Evolutionary conservation across 1,284 basidiomycete genomes (phyloP), one percentile per base, ranked within the genome.

Genomic region (Melampsora americana): DNA sequence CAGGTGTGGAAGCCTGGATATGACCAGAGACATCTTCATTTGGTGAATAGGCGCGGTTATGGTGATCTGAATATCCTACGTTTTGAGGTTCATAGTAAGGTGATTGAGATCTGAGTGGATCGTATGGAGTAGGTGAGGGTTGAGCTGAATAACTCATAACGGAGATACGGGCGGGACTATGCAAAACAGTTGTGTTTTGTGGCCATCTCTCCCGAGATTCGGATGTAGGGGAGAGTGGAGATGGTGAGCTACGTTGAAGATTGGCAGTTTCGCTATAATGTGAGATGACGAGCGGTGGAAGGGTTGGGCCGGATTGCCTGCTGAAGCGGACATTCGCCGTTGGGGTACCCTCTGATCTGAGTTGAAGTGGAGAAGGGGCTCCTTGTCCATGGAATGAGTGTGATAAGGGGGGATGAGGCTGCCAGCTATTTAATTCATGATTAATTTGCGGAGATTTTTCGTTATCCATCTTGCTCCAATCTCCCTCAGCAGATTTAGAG

Each of bases 241-340:
- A 6, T 5, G 53, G 53, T 56, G 53, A 56, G 6, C 6, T 56
- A 23, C 26, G 53, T 56, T 56, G 53, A 56, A 56, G 9, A 14
- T 56, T 28, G 26, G 12, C 20, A n/a, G 53, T 23, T 23, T 56
- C 20, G n/a, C 20, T 28, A n/a, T 56, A 6, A 7, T n/a, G 53
- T 56, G 53, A 56, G 53, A 56, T 56, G 53, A 56, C 53, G 53
- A 56, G 53, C 53, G 53, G 53, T 5, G 53, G 53, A 28, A 56
- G 53, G 6, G 53, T n/a, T n/a, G 26, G 53, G 53, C 53, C 20
- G 2, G 53, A 56, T 14, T 18, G n/a, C 26, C 53, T 56, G 26
- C 53, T 56, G 20, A 23, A 56, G n/a, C 53, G 53, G 12, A 56
- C 4, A n/a, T 56, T n/a, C 1, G 53, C 53, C 26, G 20, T 23